phyloP scores from a whole-genome alignment of 108 stramenopile species.

The Stephanodiscus triporus region DNA sequence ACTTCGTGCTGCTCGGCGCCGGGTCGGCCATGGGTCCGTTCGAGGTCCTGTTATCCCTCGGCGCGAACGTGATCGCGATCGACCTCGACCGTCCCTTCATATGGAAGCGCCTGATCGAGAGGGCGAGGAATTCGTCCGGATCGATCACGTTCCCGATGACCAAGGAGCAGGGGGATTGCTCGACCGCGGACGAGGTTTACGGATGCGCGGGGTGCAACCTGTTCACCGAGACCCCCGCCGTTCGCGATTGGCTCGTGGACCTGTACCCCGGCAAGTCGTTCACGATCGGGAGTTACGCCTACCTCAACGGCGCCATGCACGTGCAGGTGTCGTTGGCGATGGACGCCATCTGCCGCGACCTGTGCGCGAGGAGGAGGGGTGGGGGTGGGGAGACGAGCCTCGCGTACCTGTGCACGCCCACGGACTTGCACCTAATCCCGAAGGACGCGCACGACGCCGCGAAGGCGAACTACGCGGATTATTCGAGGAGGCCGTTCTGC shows the following conservation, averaged over 20 bases:
- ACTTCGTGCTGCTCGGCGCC: constrained; percentile 97
- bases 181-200: constrained; percentile 72
- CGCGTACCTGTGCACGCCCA: constrained; percentile 98
- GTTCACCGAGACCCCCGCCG: constrained; percentile 92
- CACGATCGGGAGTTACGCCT: constrained; percentile 94
- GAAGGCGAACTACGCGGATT: constrained; percentile 66
- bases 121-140: constrained; percentile 84
- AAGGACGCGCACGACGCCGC: constrained; percentile 91
- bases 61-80: constrained; percentile 95
- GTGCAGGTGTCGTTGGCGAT: constrained; percentile 96
- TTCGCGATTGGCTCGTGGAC: constrained; percentile 93
- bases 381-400: constrained; percentile 69
- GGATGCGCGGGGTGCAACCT: constrained; percentile 90
- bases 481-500: constrained; percentile 69
- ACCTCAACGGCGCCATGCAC: constrained; percentile 96
- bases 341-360: constrained; percentile 89
- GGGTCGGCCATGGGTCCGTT: constrained; percentile 99
- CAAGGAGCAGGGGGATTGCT: constrained; percentile 53
- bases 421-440: constrained; percentile 94
- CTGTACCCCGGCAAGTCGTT: constrained; percentile 84
- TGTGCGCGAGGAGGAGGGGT: constrained; percentile 84
- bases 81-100: constrained; percentile 93
- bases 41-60: constrained; percentile 88
- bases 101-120: constrained; percentile 89
- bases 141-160: constrained; percentile 95